Base-by-base conservation (phyloP, 2,329 filamentous ascomycete genomes). In the Penicillium sp. region DNA sequence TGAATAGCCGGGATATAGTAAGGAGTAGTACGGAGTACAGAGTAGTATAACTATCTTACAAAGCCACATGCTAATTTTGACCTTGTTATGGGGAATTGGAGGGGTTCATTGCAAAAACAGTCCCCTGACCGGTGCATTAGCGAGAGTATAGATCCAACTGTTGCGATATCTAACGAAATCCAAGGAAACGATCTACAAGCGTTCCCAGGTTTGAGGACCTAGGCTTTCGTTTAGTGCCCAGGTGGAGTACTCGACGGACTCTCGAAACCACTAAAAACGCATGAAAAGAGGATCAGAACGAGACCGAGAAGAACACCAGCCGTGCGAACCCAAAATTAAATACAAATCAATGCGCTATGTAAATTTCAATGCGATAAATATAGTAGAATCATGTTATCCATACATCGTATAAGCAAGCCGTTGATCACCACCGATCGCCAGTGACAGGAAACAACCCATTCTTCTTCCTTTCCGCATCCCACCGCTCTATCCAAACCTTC, bases 401-500 rank as follows among this genome's bases (percentile, higher is more conserved):
- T 44, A 27, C 2, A 9, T 48, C 43, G 47, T 56, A 47, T 50
- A 47, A 45, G 23, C 27, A 47, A 39, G 15, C 17, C 33, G 27
- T 45, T 35, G 36, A 41, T 61, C 61, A 73, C 72, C 71, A 75
- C 12, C 55, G 58, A 21, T 67, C 70, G 12, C 76, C 73, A 35
- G 72, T 70, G n/a, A 77, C 73, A 12, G 65, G 67, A 61, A 83
- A 88, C 52, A 87, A 64, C 1, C 86, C 86, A 66, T 83, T 83
- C 74, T 86, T 87, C 72, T 80, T 81, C 74, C 82, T 85, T 62
- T 88, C 85, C 6, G 75, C 74, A 35, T 83, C 81, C 86, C 86
- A 89, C 63, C 81, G 79, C 63, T 88, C 86, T 64, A 84, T 82
- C 86, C 86, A 88, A 3, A 68, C 76, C 72, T 86, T 87, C 86